Evolutionary conservation across 495 filamentous ascomycete genomes (phyloP), one percentile per base, ranked within the genome.

Genomic region (Penicillium subrubescens): DNA sequence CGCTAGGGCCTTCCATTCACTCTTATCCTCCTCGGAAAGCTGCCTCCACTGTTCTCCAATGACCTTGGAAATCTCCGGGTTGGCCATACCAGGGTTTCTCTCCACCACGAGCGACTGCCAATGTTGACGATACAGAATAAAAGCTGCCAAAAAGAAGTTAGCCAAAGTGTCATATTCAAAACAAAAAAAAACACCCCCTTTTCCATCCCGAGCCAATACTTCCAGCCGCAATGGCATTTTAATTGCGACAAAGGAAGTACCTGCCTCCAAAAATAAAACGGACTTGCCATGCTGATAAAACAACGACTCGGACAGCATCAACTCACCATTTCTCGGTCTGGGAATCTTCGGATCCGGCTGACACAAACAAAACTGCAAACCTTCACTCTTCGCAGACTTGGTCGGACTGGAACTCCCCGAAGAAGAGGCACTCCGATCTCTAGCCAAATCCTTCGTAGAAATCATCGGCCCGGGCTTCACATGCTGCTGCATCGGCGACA

Each of bases 11-110:
- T 94, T 96, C 96, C 96, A 99, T 70, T 91, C 84, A 43, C 87
- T 85, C 77, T 96, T 97, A 31, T 86, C 83, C n/a, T 91, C 87
- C 35, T 89, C 82, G 5, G 88, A 80, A 65, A 93, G 86, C 64
- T 85, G 81, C 62, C 88, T 86, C 95, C 95, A 99, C 84, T 92
- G 89, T 71, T 94, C 89, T 48, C 96, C 95, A 70, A 98, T 97
- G 67, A 97, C 95, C 78, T 98, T 98, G 41, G 95, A 98, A 62
- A 99, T 97, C 55, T 99, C 93, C 6, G 95, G 95, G 77, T 99
- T 99, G 37, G 96, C 88, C 66, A 97, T 86, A 46, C 93, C 92
- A 7, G 94, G 95, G 71, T 97, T 84, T 68, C 91, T 87, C 12
- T 88, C 83, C 8, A 94, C 90, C 11, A 97, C 90, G 10, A 84